Evolutionary conservation across 78 protist species (phyloP).

Genomic region (Dictyostelium discoideum): dicty_2.7 NC_007088.5:5969001-5969500

Average conservation of each 20-base stretch:
- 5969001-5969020: slow-evolving; percentile 27
- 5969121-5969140: slow-evolving; percentile 26
- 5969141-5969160: slow-evolving; percentile 29
- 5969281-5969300: slow-evolving; percentile 5
- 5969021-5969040: slow-evolving; percentile 45
- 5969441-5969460: neutral
- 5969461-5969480: neutral
- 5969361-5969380: neutral
- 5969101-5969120: slow-evolving; percentile 37
- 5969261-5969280: neutral
- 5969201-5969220: neutral
- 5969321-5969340: neutral
- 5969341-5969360: neutral
- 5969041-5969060: slow-evolving; percentile 27
- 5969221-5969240: too few relatives aligned
- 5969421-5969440: neutral
- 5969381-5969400: neutral
- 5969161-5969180: neutral
- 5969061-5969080: slow-evolving; percentile 12
- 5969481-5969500: neutral
- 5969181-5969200: slow-evolving; percentile 1
- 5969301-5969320: neutral
- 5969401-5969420: neutral
- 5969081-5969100: slow-evolving; percentile 39
- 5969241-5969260: neutral